Evolutionary conservation across 2,329 filamentous ascomycete species (phyloP), one percentile per base, ranked within the genome.

Genomic region (Claviceps digitariae): DNA sequence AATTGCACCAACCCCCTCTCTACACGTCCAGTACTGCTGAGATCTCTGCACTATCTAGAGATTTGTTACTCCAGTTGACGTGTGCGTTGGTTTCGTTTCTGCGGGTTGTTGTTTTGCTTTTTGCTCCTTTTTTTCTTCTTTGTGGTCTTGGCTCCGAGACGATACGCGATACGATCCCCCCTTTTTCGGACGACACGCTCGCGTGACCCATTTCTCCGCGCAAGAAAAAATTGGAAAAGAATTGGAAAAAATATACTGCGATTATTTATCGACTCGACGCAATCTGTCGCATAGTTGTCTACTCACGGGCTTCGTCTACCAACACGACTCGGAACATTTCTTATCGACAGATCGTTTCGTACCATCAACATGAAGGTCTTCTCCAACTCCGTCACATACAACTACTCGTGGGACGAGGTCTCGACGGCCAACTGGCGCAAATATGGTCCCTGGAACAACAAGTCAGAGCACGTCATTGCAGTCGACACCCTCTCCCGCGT

Each of bases 331-430:
- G 36, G 4, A 7, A n/a, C 36, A n/a, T 38, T 38, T n/a, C 36
- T n/a, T 31, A n/a, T 21, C 20, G 27, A 36, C 51, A 10, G 10
- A 20, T 21, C 10, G 38, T 29, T 29, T 36, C 50, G 9, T 17
- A 51, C 29, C 52, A 44, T 48, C 62, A 72, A 55, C 51, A 97
- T 98, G 93, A 95, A 94, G 79, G 87, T 97, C 72, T 97, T 97
- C 66, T 87, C 88, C 62, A 94, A 89, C 64, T 76, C 77, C 41
- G 87, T 89, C 71, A 90, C 89, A 57, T 98, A 94, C 73, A 80
- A 95, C 74, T 98, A 98, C 77, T 95, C 91, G 47, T 98, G 93
- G 93, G 89, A 95, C 65, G 91, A 97, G 70, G 93, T 98, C 38
- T 95, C 90, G 27, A 90, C 89, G 15, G 90, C 87, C 67, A 98